Percentiles rank a stretch among this genome's conserved stretches.
Evolutionary conservation across 2,329 filamentous ascomycete genomes (phyloP).

Genomic region (Calonectria ilicicola): DNA sequence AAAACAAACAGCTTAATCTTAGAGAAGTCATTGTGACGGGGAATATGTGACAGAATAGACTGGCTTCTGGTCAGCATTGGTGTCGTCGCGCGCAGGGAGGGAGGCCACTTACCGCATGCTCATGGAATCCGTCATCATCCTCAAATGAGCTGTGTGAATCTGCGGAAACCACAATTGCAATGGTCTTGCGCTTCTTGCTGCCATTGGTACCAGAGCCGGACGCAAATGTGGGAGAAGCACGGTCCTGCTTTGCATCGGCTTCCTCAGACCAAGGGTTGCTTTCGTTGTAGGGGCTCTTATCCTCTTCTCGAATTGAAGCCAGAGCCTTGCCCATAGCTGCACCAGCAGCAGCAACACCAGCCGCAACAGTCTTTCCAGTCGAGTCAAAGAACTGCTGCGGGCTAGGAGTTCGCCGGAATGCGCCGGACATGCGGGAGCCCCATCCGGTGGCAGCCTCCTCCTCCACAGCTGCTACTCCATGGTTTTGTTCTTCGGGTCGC

Average conservation of each 20-base stretch:
- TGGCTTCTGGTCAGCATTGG: conserved; percentile 49
- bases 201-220: conserved; percentile 49
- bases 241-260: conserved; percentile 74
- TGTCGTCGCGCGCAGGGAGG: conserved; percentile 12
- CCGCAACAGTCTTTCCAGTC: conserved; percentile 83
- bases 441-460: conserved; percentile 64
- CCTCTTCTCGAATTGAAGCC: conserved; percentile 86
- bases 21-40: conserved; percentile 79
- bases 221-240: conserved; percentile 42
- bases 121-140: conserved; percentile 72
- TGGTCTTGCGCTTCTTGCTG: conserved; percentile 74
- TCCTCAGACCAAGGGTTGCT: conserved; percentile 95
- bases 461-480: conserved; percentile 50
- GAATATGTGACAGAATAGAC: conserved; percentile 91
- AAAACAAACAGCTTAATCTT: conserved; percentile 85
- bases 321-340: conserved; percentile 86
- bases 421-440: conserved; percentile 83
- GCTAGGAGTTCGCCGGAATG: conserved; percentile 83
- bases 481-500: conserved; percentile 55
- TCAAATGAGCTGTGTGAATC: conserved; percentile 71
- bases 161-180: conserved; percentile 90
- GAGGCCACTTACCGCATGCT: conserved; percentile 79
- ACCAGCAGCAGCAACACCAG: conserved; percentile 85
- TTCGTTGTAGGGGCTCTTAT: conserved; percentile 81
- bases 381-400: conserved; percentile 90